Percentiles rank a stretch among this genome's conserved stretches.
These are phyloP conservation scores for Amanita fuliginea DNA, from an alignment of 768 basidiomycete species.

Conservation along the genomic window DNA sequence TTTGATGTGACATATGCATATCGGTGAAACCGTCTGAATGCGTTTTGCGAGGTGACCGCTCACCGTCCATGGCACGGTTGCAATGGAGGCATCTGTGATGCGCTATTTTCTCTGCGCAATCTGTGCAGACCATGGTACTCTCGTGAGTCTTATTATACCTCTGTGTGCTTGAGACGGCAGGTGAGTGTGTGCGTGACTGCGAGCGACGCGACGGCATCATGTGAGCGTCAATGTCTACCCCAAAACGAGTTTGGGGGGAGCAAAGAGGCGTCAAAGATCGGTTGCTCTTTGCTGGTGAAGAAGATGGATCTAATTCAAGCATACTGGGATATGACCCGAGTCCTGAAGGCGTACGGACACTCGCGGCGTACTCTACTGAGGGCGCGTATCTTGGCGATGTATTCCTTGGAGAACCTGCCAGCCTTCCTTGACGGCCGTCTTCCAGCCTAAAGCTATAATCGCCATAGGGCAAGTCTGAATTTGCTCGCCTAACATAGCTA, in stretches of 20 bases:
- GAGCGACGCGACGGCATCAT: not conserved
- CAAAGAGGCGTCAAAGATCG: conserved; percentile 3
- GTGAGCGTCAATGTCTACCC: not conserved
- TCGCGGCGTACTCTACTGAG: conserved; percentile 3
- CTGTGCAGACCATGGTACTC: not conserved
- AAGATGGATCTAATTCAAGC: conserved; percentile 10
- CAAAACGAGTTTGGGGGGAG: not conserved
- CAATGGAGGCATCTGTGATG: not conserved
- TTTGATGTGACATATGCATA: conserved; percentile 3
- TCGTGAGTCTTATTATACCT: too few species aligned
- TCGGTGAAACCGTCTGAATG: conserved; percentile 1
- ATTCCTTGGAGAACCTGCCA: conserved; percentile 6
- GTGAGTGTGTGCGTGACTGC: not conserved
- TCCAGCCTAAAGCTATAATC: not conserved
- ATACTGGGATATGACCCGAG: conserved; percentile 16
- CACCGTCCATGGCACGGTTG: not conserved
- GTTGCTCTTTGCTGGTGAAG: conserved; percentile 3
- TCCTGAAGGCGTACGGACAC: conserved; percentile 21
- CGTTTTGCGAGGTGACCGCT: conserved; percentile 8
- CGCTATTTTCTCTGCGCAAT: not conserved
- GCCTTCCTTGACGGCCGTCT: conserved; percentile 6
- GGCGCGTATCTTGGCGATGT: conserved; percentile 6
- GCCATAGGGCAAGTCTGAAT: conserved; percentile 3
- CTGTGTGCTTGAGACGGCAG: not conserved
- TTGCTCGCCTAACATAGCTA: conserved; percentile 1